Base-by-base conservation (phyloP, 331 rosid species). In the Cydonia oblonga region DNA sequence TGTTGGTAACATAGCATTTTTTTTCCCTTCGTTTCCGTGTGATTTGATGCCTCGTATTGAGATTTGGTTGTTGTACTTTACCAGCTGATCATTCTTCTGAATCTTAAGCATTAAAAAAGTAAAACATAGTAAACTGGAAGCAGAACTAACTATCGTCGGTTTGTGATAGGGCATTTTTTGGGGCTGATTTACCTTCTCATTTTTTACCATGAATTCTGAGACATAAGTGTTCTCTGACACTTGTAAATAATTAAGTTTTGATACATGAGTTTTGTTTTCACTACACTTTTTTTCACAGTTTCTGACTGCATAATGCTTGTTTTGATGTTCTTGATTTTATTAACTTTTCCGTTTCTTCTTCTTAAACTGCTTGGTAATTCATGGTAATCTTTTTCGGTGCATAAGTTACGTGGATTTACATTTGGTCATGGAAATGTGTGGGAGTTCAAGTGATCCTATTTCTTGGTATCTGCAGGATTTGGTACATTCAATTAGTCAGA, bases 401-500 rank as follows among this genome's bases (percentile, higher is more conserved):
- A 54, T 3, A 16, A 29, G 14, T 76, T 61, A 71, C 57, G 75
- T 38, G 70, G 73, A 42, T 60, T 73, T 83, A 54, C 76, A 75
- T 68, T 64, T 59, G 10, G 57, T 60, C 70, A 42, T 69, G 79
- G 61, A 73, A 70, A 26, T 75, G 79, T 57, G 38, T 74, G 70
- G 62, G 51, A 71, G 52, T 68, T 58, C 25, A 64, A 28, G 29
- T 51, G 64, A 70, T 9, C 66, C 62, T 77, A 72, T 76, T 72
- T 62, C 73, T 76, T 75, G 69, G 23, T 57, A 79, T 66, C 78
- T 74, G 80, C 87, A 90, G 98, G 92, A 86, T 77, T 82, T 85
- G 85, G 69, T 70, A 75, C 85, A 71, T 58, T 82, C 66, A 63
- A 75, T 83, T 76, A 65, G 69, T 35, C 77, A 70, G 83, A 76